A percentile compares a stretch with the other conserved stretches of the same genome.
phyloP scores from a whole-genome alignment of 148 eudicot species.

The Vaccinium darrowii region DNA sequence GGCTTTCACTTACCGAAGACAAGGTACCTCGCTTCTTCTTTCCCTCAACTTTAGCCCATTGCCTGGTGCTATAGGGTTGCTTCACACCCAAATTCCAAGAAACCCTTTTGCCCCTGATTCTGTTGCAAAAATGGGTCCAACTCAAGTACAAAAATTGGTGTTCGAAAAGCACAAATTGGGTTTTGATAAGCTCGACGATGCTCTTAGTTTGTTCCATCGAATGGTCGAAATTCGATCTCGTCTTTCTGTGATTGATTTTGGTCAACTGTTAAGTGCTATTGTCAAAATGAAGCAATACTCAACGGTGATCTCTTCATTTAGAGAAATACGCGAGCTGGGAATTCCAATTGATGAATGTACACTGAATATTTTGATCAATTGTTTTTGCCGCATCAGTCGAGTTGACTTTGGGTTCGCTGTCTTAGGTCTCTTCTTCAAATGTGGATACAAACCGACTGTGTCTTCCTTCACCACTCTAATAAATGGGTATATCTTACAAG shows the following conservation, averaged over 20 bases:
- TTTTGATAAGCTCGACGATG: no score
- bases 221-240: no score
- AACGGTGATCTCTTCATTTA: background rate
- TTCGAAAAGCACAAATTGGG: background rate
- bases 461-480: no score
- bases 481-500: background rate
- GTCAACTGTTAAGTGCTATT: background rate
- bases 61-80: background rate
- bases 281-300: background rate
- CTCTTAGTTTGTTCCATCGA: no score
- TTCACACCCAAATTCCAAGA: background rate
- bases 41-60: background rate
- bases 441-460: no score
- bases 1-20: no score
- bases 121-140: background rate
- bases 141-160: background rate
- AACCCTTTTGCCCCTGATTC: background rate
- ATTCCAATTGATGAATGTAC: background rate
- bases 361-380: background rate
- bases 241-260: background rate
- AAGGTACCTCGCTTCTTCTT: background rate
- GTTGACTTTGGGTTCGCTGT: no score
- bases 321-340: background rate
- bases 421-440: no score
- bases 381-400: slow-evolving; percentile 12